Percentiles rank a stretch among this genome's conserved stretches.
Conservation (phyloP, 768 basidiomycete species). For the Agaricus sinodeliciosus region DNA sequence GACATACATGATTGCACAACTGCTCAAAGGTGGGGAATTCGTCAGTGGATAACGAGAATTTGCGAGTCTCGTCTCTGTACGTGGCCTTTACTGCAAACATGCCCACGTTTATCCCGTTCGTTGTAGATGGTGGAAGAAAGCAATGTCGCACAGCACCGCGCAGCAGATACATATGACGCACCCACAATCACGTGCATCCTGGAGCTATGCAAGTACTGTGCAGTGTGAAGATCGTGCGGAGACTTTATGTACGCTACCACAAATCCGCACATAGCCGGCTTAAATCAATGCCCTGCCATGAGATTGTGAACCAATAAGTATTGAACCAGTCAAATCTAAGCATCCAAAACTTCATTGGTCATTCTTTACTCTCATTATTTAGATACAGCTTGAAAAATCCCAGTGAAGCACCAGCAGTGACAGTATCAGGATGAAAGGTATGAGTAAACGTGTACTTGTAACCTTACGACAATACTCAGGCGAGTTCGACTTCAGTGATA, state of each 20-base stretch:
- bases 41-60: constrained; percentile 47
- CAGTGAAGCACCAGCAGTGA: too few species aligned
- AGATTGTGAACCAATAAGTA: too few species aligned
- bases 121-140: constrained; percentile 14
- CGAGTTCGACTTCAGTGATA: constrained; percentile 28
- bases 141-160: background rate
- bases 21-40: constrained; percentile 59
- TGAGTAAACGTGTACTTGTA: too few species aligned
- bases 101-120: constrained; percentile 10
- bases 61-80: constrained; percentile 64
- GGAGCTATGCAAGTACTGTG: background rate
- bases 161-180: constrained; percentile 10
- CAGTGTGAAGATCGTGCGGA: too few species aligned
- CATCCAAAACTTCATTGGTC: too few species aligned
- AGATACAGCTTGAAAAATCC: too few species aligned
- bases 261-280: too few species aligned
- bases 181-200: constrained; percentile 6
- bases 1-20: constrained; percentile 55
- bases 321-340: too few species aligned
- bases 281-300: too few species aligned
- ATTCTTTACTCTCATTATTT: too few species aligned
- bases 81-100: constrained; percentile 82
- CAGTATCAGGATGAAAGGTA: too few species aligned
- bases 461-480: constrained; percentile 10
- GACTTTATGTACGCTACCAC: too few species aligned